These are phyloP conservation scores for Aspergillus olivimuriae DNA, from an alignment of 495 filamentous ascomycete species.

Conservation along the genomic window DNA sequence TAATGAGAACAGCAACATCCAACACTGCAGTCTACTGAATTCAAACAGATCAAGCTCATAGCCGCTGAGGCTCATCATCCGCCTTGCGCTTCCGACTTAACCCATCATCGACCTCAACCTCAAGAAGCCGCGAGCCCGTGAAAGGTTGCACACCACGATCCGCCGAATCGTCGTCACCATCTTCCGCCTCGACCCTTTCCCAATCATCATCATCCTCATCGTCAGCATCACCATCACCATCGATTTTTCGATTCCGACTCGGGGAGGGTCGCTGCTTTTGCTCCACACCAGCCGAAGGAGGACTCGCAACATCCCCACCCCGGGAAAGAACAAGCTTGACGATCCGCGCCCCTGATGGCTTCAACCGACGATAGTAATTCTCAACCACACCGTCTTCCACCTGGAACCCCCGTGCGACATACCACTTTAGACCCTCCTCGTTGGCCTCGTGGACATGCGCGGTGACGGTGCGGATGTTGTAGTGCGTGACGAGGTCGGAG, in stretches of 20 bases:
- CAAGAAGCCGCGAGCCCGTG: slow-evolving; percentile 25
- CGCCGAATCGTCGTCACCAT: slow-evolving; percentile 25
- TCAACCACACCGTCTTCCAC: slow-evolving; percentile 50
- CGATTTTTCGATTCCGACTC: no score
- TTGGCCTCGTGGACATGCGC: slow-evolving; percentile 97
- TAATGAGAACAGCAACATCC: neutral
- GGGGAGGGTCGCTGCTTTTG: no score
- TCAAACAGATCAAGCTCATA: slow-evolving; percentile 13
- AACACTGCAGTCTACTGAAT: slow-evolving; percentile 5
- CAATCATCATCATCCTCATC: slow-evolving; percentile 35
- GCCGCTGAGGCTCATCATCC: slow-evolving; percentile 21
- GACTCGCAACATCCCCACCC: slow-evolving; percentile 14
- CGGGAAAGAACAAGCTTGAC: slow-evolving; percentile 48
- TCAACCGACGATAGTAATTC: slow-evolving; percentile 81
- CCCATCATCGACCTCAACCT: slow-evolving; percentile 20
- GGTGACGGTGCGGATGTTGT: slow-evolving; percentile 52
- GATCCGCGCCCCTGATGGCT: slow-evolving; percentile 72
- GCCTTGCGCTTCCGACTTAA: slow-evolving; percentile 35
- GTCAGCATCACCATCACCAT: no score
- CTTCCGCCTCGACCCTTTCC: slow-evolving; percentile 41
- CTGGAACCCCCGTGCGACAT: slow-evolving; percentile 70
- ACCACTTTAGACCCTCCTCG: slow-evolving; percentile 81
- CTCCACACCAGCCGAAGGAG: no score
- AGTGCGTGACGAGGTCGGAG: slow-evolving; percentile 45
- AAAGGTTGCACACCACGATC: slow-evolving; percentile 32